A percentile compares a stretch with the other conserved stretches of the same genome.
phyloP scores from a whole-genome alignment of 805 yeast species.

The Candida railenensis region DNA sequence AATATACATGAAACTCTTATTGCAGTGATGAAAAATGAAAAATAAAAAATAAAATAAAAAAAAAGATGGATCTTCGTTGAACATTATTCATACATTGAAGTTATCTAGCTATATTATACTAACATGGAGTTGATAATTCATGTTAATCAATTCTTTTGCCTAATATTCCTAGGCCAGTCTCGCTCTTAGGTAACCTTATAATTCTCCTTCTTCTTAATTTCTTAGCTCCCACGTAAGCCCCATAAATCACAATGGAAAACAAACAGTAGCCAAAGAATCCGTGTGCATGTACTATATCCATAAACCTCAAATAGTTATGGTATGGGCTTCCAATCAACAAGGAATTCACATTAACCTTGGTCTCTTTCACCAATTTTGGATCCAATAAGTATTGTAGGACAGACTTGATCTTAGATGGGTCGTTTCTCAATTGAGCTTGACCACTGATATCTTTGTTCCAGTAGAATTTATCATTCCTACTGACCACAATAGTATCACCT shows the following conservation, averaged over 20 bases:
- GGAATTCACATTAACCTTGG: constrained; percentile 12
- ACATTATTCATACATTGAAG: neutral
- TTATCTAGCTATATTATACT: neutral
- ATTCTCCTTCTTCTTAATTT: constrained; percentile 7
- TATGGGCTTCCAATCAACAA: constrained; percentile 47
- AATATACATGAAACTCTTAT: too few species aligned
- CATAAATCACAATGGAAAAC: constrained; percentile 13
- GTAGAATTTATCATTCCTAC: constrained; percentile 38
- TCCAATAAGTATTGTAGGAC: constrained; percentile 40
- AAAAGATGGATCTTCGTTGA: too few species aligned
- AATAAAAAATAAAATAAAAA: too few species aligned
- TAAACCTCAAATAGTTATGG: constrained; percentile 30
- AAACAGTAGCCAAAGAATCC: constrained; percentile 45
- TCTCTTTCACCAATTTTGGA: constrained; percentile 19
- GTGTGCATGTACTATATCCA: constrained; percentile 44
- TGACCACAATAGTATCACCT: constrained; percentile 60
- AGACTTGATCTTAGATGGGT: constrained; percentile 30
- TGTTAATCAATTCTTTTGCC: constrained; percentile 4
- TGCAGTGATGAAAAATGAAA: too few species aligned
- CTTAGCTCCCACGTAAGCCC: constrained; percentile 3
- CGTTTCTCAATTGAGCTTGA: constrained; percentile 24
- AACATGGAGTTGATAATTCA: neutral
- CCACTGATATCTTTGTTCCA: constrained; percentile 40
- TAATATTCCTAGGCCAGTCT: constrained; percentile 3
- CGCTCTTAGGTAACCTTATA: neutral